These are phyloP conservation scores for Cryomyces minteri DNA, from an alignment of 495 filamentous ascomycete genomes.

Conservation along the genomic window DNA sequence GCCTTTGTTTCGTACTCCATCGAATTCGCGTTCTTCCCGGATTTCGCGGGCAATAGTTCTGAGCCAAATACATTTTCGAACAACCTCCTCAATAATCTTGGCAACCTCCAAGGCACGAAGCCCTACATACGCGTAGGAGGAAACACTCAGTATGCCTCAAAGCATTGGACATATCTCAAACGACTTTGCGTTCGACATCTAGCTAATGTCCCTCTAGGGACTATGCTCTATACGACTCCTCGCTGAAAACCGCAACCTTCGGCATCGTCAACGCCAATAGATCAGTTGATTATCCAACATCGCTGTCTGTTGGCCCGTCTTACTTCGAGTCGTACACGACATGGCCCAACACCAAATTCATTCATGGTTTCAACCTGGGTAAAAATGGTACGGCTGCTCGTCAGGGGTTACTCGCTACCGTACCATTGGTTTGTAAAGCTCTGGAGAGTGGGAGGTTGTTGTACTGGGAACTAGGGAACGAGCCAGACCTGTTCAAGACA, in stretches of 20 bases:
- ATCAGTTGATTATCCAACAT: conserved; percentile 41
- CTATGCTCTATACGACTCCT: conserved; percentile 39
- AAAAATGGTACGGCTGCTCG: conserved; percentile 33
- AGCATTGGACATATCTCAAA: neutral
- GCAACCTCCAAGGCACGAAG: conserved; percentile 26
- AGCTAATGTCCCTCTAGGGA: conserved; percentile 18
- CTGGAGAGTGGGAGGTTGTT: conserved; percentile 29
- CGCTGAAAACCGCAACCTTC: conserved; percentile 30
- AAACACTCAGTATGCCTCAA: conserved; percentile 30
- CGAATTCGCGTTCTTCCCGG: conserved; percentile 42
- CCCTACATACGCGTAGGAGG: conserved; percentile 42
- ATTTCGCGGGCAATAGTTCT: conserved; percentile 34
- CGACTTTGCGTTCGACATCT: neutral
- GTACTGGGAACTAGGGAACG: conserved; percentile 47
- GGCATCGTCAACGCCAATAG: conserved; percentile 31
- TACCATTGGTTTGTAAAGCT: conserved; percentile 40
- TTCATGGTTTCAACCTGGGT: conserved; percentile 45
- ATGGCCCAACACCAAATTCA: conserved; percentile 36
- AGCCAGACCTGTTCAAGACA: conserved; percentile 43
- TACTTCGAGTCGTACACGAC: conserved; percentile 50
- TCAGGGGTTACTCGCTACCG: conserved; percentile 34
- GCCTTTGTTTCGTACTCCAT: conserved; percentile 41
- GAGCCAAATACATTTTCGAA: conserved; percentile 37
- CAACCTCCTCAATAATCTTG: conserved; percentile 34
- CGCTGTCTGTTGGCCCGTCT: conserved; percentile 38